Percentiles rank a stretch among this genome's conserved stretches.
These are phyloP conservation scores for Pythium plurisporium DNA, from an alignment of 352 stramenopile genomes.

Conservation along the genomic window DNA sequence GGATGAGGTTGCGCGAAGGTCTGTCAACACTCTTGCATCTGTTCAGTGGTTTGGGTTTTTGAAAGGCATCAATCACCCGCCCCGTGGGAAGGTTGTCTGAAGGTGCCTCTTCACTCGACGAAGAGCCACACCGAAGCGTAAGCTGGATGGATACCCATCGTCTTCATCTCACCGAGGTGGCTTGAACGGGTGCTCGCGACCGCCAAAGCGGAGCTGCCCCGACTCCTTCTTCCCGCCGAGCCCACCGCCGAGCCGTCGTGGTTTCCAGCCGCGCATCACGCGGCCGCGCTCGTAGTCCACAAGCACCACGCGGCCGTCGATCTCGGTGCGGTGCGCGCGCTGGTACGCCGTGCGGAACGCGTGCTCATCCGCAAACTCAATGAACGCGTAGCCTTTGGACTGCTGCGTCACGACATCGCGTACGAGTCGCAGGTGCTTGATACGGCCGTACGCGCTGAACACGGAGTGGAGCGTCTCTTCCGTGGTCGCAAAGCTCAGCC, in stretches of 20 bases:
- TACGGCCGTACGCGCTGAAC: slow-evolving; percentile 45
- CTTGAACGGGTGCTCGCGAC: slow-evolving; percentile 59
- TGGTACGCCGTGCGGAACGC: slow-evolving; percentile 59
- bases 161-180: slow-evolving; percentile 30
- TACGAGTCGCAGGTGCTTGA: slow-evolving; percentile 58
- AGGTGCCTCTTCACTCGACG: not conserved
- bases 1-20: slow-evolving; percentile 16
- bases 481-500: slow-evolving; percentile 51
- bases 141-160: not conserved
- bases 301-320: slow-evolving; percentile 61
- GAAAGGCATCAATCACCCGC: slow-evolving; percentile 22
- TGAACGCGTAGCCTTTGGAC: slow-evolving; percentile 76
- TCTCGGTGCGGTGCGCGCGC: slow-evolving; percentile 38
- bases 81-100: not conserved
- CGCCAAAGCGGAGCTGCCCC: slow-evolving; percentile 77
- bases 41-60: slow-evolving; percentile 25
- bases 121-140: slow-evolving; percentile 1
- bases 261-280: slow-evolving; percentile 81
- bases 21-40: not conserved
- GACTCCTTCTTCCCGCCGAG: slow-evolving; percentile 78
- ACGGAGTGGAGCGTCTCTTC: slow-evolving; percentile 39
- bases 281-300: slow-evolving; percentile 77
- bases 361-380: slow-evolving; percentile 57
- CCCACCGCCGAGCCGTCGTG: slow-evolving; percentile 66
- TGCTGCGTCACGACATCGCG: slow-evolving; percentile 53